Conservation (phyloP, 2,329 filamentous ascomycete species). For the Colletotrichum sublineola region DNA sequence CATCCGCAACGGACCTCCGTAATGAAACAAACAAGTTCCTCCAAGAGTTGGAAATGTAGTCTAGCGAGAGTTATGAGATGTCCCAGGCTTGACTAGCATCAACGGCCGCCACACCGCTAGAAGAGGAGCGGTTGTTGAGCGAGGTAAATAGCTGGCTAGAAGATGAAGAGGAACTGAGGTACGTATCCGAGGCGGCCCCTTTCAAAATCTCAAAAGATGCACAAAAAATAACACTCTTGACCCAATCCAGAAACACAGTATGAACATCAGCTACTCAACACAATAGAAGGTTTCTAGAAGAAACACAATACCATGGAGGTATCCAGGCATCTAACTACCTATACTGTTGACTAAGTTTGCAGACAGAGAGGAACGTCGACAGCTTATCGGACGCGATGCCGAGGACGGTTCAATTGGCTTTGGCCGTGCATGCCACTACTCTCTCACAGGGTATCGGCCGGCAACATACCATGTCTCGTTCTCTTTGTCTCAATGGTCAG, state of each 20-base stretch:
- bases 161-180: not conserved
- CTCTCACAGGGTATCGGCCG: not conserved
- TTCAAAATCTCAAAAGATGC: no score
- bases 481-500: constrained; percentile 23
- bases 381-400: constrained; percentile 14
- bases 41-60: not conserved
- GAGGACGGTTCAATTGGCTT: constrained; percentile 14
- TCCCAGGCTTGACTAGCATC: not conserved
- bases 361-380: not conserved
- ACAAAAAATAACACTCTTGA: no score
- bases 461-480: not conserved
- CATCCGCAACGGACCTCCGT: not conserved
- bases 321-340: no score
- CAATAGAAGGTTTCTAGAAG: no score
- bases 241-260: no score
- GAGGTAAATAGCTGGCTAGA: not conserved
- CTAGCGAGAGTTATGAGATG: not conserved
- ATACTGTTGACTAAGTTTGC: no score
- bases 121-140: not conserved
- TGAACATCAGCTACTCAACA: no score
- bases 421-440: not conserved
- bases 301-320: no score
- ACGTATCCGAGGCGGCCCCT: no score
- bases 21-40: not conserved
- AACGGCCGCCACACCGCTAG: not conserved